phyloP scores from a whole-genome alignment of 805 yeast genomes.

The Sungouiozyma ichnusensis region DNA sequence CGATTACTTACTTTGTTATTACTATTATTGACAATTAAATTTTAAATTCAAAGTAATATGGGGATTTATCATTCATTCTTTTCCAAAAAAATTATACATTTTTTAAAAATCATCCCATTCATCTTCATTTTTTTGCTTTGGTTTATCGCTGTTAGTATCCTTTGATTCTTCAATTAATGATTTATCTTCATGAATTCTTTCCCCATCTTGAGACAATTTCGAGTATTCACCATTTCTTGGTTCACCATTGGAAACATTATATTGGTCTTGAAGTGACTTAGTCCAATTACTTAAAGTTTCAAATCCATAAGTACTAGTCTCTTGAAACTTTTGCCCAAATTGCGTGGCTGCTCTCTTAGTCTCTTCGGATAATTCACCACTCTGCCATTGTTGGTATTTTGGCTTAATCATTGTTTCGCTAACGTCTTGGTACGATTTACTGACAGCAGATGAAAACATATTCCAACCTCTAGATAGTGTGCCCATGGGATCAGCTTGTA shows the following conservation, averaged over 20 bases:
- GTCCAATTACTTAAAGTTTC: constrained; percentile 56
- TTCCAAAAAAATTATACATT: too few relatives aligned
- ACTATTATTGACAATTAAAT: too few relatives aligned
- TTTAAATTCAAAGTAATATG: too few relatives aligned
- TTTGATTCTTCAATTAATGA: background rate
- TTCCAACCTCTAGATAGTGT: constrained; percentile 92
- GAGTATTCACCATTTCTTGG: constrained; percentile 38
- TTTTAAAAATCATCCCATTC: constrained; percentile 5
- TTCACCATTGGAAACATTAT: constrained; percentile 15
- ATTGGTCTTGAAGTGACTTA: constrained; percentile 30
- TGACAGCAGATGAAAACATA: constrained; percentile 73
- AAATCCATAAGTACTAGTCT: constrained; percentile 68
- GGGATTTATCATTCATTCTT: too few relatives aligned
- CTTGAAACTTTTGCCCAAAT: constrained; percentile 89
- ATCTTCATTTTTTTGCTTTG: constrained; percentile 2
- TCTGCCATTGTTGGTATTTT: constrained; percentile 64
- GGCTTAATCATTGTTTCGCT: constrained; percentile 86
- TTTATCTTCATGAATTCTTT: background rate
- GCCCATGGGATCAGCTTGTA: constrained; percentile 82
- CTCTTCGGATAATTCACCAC: constrained; percentile 64
- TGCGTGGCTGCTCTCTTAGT: constrained; percentile 92
- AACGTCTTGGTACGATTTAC: constrained; percentile 75
- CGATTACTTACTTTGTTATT: background rate
- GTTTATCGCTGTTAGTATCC: background rate
- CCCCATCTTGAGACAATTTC: constrained; percentile 9